Evolutionary conservation across 257 asterid genomes (phyloP).

Genomic region (Ligustrum vulgare): DNA sequence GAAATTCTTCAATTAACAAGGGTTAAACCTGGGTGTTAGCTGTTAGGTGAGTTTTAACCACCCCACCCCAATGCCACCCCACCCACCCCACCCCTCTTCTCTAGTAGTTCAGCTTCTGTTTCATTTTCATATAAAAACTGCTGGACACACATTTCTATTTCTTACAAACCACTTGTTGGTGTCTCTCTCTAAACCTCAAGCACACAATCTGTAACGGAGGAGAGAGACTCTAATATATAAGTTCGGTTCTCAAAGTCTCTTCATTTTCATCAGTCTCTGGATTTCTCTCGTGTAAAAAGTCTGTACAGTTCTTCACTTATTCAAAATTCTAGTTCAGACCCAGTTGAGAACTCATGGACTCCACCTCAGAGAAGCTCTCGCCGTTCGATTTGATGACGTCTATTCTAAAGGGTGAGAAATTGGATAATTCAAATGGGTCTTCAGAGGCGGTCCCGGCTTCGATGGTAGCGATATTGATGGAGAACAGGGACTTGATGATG

Average conservation of each 20-base stretch:
- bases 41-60: conserved; percentile 18
- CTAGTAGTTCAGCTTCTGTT: background rate
- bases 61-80: background rate
- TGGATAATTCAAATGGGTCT: conserved; percentile 47
- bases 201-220: conserved; percentile 11
- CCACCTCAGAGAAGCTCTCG: conserved; percentile 62
- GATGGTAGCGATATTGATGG: conserved; percentile 56
- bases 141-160: conserved; percentile 23
- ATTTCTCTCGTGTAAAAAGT: background rate
- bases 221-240: conserved; percentile 19
- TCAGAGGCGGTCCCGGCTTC: conserved; percentile 40
- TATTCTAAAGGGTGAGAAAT: conserved; percentile 53
- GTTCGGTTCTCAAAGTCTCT: background rate
- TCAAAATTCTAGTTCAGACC: conserved; percentile 16
- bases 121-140: conserved; percentile 21
- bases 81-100: background rate
- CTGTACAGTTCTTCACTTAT: conserved; percentile 10
- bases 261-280: background rate
- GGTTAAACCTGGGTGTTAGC: conserved; percentile 47
- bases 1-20: conserved; percentile 25
- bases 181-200: conserved; percentile 21
- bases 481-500: conserved; percentile 68
- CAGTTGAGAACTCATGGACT: conserved; percentile 36
- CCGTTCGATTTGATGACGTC: conserved; percentile 68
- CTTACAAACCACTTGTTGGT: conserved; percentile 14